Evolutionary conservation across 139 green algal species (phyloP).

Genomic region (Micractinium conductrix): DNA sequence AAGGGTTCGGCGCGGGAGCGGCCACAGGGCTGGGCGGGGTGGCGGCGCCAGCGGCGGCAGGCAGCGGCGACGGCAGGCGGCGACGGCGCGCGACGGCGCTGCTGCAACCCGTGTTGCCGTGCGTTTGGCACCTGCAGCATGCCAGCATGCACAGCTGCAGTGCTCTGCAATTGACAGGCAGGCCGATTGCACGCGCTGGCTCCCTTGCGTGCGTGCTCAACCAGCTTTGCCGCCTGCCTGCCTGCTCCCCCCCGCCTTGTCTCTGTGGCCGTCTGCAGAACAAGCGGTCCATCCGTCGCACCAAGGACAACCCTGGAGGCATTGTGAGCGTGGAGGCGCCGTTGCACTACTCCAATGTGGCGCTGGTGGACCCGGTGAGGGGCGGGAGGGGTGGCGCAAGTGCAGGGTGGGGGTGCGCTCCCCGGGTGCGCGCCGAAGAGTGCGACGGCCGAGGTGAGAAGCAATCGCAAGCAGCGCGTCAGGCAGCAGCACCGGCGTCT

Average conservation of each 20-base stretch:
- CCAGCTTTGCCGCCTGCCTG: neutral
- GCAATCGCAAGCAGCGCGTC: too few species aligned
- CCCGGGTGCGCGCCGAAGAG: too few species aligned
- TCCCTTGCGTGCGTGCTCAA: neutral
- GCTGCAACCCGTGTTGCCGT: too few species aligned
- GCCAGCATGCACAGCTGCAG: too few species aligned
- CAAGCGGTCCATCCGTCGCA: constrained; percentile 70
- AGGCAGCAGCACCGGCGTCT: too few species aligned
- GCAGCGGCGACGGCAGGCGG: neutral
- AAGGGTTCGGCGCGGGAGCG: neutral
- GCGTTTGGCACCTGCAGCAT: too few species aligned
- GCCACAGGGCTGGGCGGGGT: too few species aligned
- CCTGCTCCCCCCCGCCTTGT: neutral
- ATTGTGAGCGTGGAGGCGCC: constrained; percentile 74
- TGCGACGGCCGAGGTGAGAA: too few species aligned
- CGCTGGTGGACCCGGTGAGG: constrained; percentile 78
- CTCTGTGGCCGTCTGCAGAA: constrained; percentile 44
- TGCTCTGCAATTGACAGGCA: too few species aligned
- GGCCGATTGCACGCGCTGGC: neutral
- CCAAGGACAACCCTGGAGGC: constrained; percentile 62
- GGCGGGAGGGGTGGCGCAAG: too few species aligned
- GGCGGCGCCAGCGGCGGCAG: neutral
- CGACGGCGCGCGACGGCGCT: too few species aligned
- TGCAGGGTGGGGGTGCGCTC: too few species aligned
- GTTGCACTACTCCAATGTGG: constrained; percentile 85